phyloP scores from a whole-genome alignment of 2,329 filamentous ascomycete species.

The Hypoxylon sp. region DNA sequence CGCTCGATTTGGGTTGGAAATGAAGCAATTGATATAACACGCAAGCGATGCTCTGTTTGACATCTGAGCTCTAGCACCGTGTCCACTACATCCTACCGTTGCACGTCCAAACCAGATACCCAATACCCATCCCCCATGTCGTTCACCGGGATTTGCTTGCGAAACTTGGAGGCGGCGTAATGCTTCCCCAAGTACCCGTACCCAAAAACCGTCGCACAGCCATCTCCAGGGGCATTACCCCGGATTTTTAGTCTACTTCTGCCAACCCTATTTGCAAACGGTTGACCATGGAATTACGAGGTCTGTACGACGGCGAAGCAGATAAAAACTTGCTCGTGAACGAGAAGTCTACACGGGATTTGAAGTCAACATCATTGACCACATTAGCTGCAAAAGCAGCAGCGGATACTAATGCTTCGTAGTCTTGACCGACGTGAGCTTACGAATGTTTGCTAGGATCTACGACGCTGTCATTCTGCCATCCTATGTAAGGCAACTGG shows the following conservation, averaged over 20 bases:
- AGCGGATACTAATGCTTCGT: conserved; percentile 8
- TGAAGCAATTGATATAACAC: conserved; percentile 28
- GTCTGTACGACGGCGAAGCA: conserved; percentile 16
- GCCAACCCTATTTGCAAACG: conserved; percentile 36
- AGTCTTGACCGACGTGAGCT: conserved; percentile 16
- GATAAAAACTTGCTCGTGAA: conserved; percentile 9
- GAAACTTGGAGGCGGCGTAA: conserved; percentile 40
- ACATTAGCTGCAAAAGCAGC: conserved; percentile 31
- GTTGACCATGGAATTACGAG: conserved; percentile 19
- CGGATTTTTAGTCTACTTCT: conserved; percentile 47
- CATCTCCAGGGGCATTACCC: conserved; percentile 48
- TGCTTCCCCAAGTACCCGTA: conserved; percentile 38
- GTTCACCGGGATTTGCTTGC: conserved; percentile 28
- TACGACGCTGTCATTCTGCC: conserved; percentile 15
- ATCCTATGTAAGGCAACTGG: conserved; percentile 15
- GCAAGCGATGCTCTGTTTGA: conserved; percentile 6
- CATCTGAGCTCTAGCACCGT: conserved; percentile 10
- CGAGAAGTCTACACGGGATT: conserved; percentile 9
- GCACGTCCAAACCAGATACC: conserved; percentile 6
- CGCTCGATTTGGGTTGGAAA: conserved; percentile 9
- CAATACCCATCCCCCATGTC: conserved; percentile 25
- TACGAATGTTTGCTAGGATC: conserved; percentile 38
- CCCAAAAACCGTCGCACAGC: conserved; percentile 38
- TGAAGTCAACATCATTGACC: conserved; percentile 5
- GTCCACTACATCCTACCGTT: conserved; percentile 19